Base-by-base conservation (phyloP, 2,329 filamentous ascomycete species). In the Phaeosphaeria sp. region DNA sequence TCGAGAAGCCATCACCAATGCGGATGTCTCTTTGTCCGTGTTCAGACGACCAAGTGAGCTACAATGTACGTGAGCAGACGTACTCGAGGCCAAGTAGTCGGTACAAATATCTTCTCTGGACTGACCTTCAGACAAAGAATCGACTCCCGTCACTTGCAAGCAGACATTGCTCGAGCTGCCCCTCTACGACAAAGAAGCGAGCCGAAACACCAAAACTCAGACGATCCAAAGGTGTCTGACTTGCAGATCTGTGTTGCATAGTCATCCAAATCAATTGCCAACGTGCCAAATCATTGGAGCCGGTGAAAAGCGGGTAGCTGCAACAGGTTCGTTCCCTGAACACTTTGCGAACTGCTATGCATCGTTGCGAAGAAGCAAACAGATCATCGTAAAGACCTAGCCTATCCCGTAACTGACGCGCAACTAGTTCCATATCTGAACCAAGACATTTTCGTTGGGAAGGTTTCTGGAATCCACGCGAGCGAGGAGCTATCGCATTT, bases 21-120 rank as follows among this genome's bases (percentile, higher is more conserved):
- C 74, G 73, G 74, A 64, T 61, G 65, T 63, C 66, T 73, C 74
- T 76, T 78, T 78, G 75, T 78, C 75, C 74, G 74, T 73, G 68
- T 73, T 76, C 71, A 76, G 74, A 63, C 70, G 63, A 64, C 62
- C 59, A 67, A 57, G 61, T 69, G 63, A 65, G 63, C 68, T 71
- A 65, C 61, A 68, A 52, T 66, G 63, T 72, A 73, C 65, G 70
- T 75, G 70, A 75, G 70, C 69, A 74, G 67, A 71, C 54, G 59
- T 65, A 61, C 61, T 75, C 64, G 68, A 75, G 65, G 57, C 59
- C 67, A 60, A 61, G 61, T 61, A 65, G 59, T 72, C 67, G 72
- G 67, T 78, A 77, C 75, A 77, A 77, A 76, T 77, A 78, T 67
- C 71, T 70, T 60, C 68, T 68, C 61, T 56, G 56, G 63, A 70